phyloP scores from a whole-genome alignment of 345 rosid species.

The Citrus sinensis region DVS_A1.0 CM039163.1:27067501-27068000 shows the following conservation, averaged over 20 bases:
- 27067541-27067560: constrained; percentile 36
- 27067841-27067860: not conserved
- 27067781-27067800: no score
- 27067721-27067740: not conserved
- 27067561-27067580: not conserved
- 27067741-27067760: not conserved
- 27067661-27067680: no score
- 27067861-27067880: not conserved
- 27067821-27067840: not conserved
- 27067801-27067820: not conserved
- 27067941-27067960: not conserved
- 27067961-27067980: not conserved
- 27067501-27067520: constrained; percentile 32
- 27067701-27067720: not conserved
- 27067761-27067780: no score
- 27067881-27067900: no score
- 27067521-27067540: constrained; percentile 35
- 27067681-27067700: no score
- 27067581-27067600: not conserved
- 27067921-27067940: not conserved
- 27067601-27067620: not conserved
- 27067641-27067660: not conserved
- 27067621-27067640: not conserved
- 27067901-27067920: not conserved
- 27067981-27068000: not conserved